Conservation (phyloP, 306 rosid species). For the Gillenia trifoliata region DNA sequence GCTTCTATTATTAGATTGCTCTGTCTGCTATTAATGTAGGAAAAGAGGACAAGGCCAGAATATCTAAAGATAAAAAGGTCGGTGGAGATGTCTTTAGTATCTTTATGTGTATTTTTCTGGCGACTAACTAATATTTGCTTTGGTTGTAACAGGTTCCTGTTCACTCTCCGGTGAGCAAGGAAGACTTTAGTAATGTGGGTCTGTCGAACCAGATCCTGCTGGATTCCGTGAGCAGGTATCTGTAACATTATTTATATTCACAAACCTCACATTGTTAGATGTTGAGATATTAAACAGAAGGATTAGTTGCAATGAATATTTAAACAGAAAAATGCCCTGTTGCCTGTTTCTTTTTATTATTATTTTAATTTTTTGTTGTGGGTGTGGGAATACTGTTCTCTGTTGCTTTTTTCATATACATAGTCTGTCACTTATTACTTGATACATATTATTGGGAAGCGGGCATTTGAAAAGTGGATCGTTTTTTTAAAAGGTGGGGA, state of each 20-base stretch:
- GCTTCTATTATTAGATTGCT: conserved; percentile 34
- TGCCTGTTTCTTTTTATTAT: no score
- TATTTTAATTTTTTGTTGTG: no score
- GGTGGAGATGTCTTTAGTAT: conserved; percentile 21
- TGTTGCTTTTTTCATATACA: background rate
- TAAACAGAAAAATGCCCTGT: background rate
- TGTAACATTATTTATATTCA: background rate
- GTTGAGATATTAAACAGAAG: background rate
- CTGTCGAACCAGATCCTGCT: conserved; percentile 78
- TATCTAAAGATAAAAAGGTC: conserved; percentile 78
- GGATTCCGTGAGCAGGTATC: conserved; percentile 91
- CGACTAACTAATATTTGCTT: background rate
- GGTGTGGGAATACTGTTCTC: background rate
- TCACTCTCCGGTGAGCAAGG: conserved; percentile 43
- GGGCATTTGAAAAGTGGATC: background rate
- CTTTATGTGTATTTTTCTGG: background rate
- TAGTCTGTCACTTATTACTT: background rate
- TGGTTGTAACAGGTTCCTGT: conserved; percentile 52
- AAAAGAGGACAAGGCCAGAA: conserved; percentile 83
- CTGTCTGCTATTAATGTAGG: conserved; percentile 53
- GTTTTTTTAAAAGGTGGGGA: background rate
- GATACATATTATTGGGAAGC: background rate
- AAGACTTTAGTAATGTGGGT: conserved; percentile 51
- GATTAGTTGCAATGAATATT: background rate
- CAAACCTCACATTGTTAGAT: background rate